Evolutionary conservation across 2,329 filamentous ascomycete genomes (phyloP).

Genomic region (Alternaria arbusti): DNA sequence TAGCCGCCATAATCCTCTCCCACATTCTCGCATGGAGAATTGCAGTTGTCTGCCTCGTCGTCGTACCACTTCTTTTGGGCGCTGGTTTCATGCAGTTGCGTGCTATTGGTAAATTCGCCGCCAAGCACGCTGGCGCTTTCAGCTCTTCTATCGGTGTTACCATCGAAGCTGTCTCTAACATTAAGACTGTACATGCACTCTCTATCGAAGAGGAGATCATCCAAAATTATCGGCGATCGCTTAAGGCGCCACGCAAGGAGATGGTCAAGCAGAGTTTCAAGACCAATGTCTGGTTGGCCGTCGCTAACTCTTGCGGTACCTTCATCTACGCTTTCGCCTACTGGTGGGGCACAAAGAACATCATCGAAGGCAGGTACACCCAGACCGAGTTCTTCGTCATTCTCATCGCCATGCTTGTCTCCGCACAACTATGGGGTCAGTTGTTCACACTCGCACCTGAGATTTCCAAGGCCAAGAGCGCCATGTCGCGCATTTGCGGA

Average conservation of each 20-base stretch:
- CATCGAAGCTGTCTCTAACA: slow-evolving; percentile 59
- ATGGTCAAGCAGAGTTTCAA: slow-evolving; percentile 57
- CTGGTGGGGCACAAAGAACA: slow-evolving; percentile 79
- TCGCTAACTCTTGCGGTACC: slow-evolving; percentile 67
- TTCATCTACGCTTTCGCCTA: slow-evolving; percentile 77
- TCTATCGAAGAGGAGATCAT: slow-evolving; percentile 60
- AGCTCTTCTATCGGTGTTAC: slow-evolving; percentile 59
- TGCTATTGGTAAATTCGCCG: slow-evolving; percentile 66
- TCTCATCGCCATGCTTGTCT: slow-evolving; percentile 72
- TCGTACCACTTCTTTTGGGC: slow-evolving; percentile 71
- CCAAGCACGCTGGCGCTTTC: slow-evolving; percentile 59
- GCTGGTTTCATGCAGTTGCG: slow-evolving; percentile 73
- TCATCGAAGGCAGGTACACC: slow-evolving; percentile 69
- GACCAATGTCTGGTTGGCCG: slow-evolving; percentile 66
- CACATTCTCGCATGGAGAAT: slow-evolving; percentile 79
- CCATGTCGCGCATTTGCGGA: slow-evolving; percentile 80
- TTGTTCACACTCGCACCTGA: slow-evolving; percentile 79
- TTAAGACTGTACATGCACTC: slow-evolving; percentile 59
- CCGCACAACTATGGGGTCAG: slow-evolving; percentile 74
- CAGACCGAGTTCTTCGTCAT: slow-evolving; percentile 78
- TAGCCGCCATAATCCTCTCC: slow-evolving; percentile 71
- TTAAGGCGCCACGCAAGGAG: slow-evolving; percentile 57
- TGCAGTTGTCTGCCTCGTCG: slow-evolving; percentile 72
- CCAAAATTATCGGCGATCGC: slow-evolving; percentile 52
- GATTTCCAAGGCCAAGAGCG: slow-evolving; percentile 69